A percentile compares a stretch with the other conserved stretches of the same genome.
These are phyloP conservation scores for Trichosanthes cucumerina DNA, from an alignment of 306 rosid genomes.

Conservation along the genomic window DNA sequence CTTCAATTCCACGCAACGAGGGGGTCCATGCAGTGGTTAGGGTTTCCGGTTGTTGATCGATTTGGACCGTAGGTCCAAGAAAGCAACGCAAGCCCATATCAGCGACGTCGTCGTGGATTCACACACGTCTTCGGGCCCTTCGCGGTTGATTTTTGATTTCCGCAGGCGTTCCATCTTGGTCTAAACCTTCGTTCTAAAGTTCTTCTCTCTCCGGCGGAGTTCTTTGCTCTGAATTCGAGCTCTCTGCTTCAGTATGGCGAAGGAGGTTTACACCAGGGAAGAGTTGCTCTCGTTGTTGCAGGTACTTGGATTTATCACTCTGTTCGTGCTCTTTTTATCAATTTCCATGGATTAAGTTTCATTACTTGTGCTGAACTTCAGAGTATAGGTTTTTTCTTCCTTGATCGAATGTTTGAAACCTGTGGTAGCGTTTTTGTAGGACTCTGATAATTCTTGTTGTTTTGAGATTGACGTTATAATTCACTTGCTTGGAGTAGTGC, in stretches of 20 bases:
- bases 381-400: neutral
- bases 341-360: neutral
- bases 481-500: neutral
- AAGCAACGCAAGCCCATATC: neutral
- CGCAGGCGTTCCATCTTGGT: neutral
- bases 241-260: conserved; percentile 24
- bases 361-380: neutral
- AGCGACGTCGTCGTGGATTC: neutral
- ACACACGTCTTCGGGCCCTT: neutral
- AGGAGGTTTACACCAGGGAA: conserved; percentile 37
- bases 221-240: neutral
- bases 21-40: neutral
- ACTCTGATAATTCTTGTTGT: neutral
- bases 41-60: neutral
- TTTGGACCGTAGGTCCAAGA: neutral
- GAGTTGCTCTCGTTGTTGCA: conserved; percentile 53
- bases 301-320: conserved; percentile 27
- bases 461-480: neutral
- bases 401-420: neutral
- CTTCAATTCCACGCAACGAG: neutral
- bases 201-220: neutral
- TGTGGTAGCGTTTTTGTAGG: neutral
- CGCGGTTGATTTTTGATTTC: neutral
- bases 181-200: neutral
- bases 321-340: neutral